phyloP scores from a whole-genome alignment of 257 asterid species.

The Cordia subcordata region DNA sequence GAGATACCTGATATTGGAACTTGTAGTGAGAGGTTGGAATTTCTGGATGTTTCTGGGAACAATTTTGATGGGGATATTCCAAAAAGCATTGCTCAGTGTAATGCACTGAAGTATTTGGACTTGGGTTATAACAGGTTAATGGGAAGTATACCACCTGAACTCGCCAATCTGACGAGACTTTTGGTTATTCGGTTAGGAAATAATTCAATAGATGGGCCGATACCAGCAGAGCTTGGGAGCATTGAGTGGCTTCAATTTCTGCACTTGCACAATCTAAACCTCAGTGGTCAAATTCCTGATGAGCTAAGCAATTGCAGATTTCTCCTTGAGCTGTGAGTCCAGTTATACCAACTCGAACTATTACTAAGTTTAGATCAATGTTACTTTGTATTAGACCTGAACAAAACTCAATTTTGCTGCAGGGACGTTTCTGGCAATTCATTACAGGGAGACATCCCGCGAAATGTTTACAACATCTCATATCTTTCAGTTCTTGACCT shows the following conservation, averaged over 20 bases:
- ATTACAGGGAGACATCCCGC: slow-evolving; percentile 58
- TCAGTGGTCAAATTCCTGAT: slow-evolving; percentile 62
- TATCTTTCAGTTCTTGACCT: slow-evolving; percentile 67
- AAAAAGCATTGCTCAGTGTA: slow-evolving; percentile 51
- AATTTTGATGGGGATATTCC: slow-evolving; percentile 55
- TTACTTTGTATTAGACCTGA: slow-evolving; percentile 12
- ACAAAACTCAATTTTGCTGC: slow-evolving; percentile 21
- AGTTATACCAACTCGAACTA: neutral
- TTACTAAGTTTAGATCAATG: neutral
- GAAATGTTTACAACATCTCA: slow-evolving; percentile 55
- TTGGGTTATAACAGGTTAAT: slow-evolving; percentile 60
- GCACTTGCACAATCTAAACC: slow-evolving; percentile 60
- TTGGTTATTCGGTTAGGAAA: slow-evolving; percentile 56
- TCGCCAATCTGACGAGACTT: slow-evolving; percentile 54
- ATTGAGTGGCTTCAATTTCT: slow-evolving; percentile 86
- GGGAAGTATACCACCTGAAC: slow-evolving; percentile 66
- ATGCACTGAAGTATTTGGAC: slow-evolving; percentile 67
- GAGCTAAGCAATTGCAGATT: slow-evolving; percentile 67
- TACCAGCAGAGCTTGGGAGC: slow-evolving; percentile 58
- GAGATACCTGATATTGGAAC: slow-evolving; percentile 34
- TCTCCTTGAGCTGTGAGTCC: slow-evolving; percentile 86
- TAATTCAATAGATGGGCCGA: slow-evolving; percentile 59
- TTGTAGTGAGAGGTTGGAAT: slow-evolving; percentile 48
- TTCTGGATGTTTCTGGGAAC: slow-evolving; percentile 72
- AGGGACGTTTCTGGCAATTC: slow-evolving; percentile 73